A percentile compares a stretch with the other conserved stretches of the same genome.
These are phyloP conservation scores for Chaetothyriales sp. DNA, from an alignment of 2,329 filamentous ascomycete genomes.

Conservation along the genomic window DNA sequence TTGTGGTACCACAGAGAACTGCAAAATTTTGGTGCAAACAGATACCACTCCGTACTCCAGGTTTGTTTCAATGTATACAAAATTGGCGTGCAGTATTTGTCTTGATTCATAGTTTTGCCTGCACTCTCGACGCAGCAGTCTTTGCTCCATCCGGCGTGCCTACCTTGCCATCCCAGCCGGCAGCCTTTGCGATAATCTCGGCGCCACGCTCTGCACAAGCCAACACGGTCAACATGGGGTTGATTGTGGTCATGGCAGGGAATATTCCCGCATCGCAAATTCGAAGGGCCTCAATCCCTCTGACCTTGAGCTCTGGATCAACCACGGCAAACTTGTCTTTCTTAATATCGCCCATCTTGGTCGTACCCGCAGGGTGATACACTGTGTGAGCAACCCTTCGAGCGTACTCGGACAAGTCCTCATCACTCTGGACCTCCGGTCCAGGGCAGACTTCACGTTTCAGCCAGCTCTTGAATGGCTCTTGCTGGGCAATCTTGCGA, in stretches of 20 bases:
- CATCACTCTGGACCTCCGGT: slow-evolving; percentile 56
- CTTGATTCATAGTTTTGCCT: too few species aligned
- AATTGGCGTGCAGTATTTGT: too few species aligned
- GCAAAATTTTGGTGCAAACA: too few species aligned
- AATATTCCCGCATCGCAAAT: slow-evolving; percentile 82
- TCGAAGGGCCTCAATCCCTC: slow-evolving; percentile 56
- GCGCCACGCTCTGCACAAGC: slow-evolving; percentile 70
- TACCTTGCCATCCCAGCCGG: slow-evolving; percentile 39
- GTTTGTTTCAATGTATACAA: too few species aligned
- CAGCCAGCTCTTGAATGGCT: slow-evolving; percentile 69
- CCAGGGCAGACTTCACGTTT: slow-evolving; percentile 70
- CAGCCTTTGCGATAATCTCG: slow-evolving; percentile 65
- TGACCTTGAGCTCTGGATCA: slow-evolving; percentile 56
- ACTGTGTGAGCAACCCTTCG: slow-evolving; percentile 71
- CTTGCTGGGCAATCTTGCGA: slow-evolving; percentile 58
- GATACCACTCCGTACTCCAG: too few species aligned
- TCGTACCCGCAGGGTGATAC: slow-evolving; percentile 79
- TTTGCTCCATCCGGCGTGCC: not conserved
- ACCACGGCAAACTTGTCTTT: slow-evolving; percentile 63
- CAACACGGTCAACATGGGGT: slow-evolving; percentile 81
- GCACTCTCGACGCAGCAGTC: not conserved
- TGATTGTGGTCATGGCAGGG: slow-evolving; percentile 72
- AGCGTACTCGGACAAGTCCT: slow-evolving; percentile 68
- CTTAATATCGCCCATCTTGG: slow-evolving; percentile 67
- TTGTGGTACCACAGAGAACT: too few species aligned